A percentile compares a stretch with the other conserved stretches of the same genome.
Evolutionary conservation across 805 yeast species (phyloP).

Genomic region (Myxozyma vanderwaltii): DNA sequence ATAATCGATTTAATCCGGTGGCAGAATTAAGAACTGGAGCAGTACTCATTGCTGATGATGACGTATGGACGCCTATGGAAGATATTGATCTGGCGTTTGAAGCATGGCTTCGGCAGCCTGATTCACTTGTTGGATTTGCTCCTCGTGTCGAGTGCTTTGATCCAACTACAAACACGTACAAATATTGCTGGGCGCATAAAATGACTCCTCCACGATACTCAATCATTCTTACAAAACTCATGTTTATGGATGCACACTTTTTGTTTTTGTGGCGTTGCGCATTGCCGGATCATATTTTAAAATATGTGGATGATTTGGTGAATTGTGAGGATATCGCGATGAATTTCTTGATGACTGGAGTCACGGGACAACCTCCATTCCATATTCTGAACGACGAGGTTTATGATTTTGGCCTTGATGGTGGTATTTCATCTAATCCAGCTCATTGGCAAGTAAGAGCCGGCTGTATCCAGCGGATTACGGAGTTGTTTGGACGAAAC

Average conservation of each 20-base stretch:
- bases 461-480: constrained; percentile 24
- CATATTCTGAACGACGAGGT: constrained; percentile 29
- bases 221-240: constrained; percentile 31
- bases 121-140: constrained; percentile 33
- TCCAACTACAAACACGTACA: constrained; percentile 12
- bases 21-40: constrained; percentile 26
- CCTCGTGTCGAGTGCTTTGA: constrained; percentile 32
- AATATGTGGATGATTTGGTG: constrained; percentile 32
- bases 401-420: constrained; percentile 33
- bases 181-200: constrained; percentile 30
- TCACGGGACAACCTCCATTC: constrained; percentile 25
- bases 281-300: constrained; percentile 29
- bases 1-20: constrained; percentile 32
- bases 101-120: constrained; percentile 32
- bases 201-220: constrained; percentile 30
- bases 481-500: constrained; percentile 26
- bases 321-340: constrained; percentile 34
- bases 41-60: constrained; percentile 32
- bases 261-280: constrained; percentile 34
- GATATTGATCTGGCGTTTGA: constrained; percentile 32
- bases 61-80: constrained; percentile 33
- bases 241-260: constrained; percentile 34
- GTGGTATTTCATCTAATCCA: constrained; percentile 31
- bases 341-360: constrained; percentile 32
- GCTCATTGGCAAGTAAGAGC: constrained; percentile 26